These are phyloP conservation scores for Paramecium primaurelia DNA, from an alignment of 73 alveolate species.

Conservation along the genomic window DNA sequence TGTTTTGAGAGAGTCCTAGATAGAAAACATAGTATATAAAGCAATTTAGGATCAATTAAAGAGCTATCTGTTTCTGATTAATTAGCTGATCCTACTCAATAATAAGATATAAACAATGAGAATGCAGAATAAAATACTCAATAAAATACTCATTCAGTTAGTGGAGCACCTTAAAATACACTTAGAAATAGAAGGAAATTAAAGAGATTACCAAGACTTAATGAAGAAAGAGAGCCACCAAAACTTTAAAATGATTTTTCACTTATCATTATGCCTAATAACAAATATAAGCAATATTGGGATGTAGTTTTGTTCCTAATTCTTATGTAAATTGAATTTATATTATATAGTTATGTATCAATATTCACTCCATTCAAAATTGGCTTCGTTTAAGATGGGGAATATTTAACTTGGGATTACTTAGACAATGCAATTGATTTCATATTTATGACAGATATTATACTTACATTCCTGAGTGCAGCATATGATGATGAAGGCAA, in stretches of 20 bases:
- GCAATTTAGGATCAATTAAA: neutral
- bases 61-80: neutral
- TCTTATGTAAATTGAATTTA: neutral
- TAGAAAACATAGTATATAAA: neutral
- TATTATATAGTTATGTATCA: neutral
- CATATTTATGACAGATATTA: conserved; percentile 2
- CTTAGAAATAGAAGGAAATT: neutral
- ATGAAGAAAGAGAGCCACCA: neutral
- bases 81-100: neutral
- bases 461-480: neutral
- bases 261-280: neutral
- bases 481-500: conserved; percentile 7
- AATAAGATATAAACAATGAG: neutral
- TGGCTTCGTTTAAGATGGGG: neutral
- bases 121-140: neutral
- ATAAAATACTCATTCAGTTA: neutral
- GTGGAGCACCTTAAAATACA: neutral
- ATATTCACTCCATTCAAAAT: neutral
- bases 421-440: neutral
- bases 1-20: neutral
- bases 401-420: neutral
- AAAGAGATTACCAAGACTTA: neutral
- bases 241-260: neutral
- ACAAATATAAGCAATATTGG: neutral
- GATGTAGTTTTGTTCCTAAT: neutral